Conservation (phyloP, 176 grass and related monocot species). For the Lolium perenne region DNA sequence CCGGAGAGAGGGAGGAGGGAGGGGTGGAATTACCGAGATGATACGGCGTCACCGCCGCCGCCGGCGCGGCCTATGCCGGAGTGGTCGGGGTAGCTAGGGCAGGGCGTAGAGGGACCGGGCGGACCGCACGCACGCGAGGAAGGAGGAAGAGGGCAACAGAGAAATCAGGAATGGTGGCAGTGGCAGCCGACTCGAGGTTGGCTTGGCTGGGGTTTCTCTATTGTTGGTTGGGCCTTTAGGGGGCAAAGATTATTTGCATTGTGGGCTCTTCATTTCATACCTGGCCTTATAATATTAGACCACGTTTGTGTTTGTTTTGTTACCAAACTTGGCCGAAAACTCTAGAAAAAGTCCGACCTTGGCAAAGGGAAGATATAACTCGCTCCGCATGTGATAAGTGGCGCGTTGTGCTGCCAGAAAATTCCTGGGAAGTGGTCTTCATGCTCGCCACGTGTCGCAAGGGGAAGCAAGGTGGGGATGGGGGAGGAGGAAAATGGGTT, state of each 20-base stretch:
- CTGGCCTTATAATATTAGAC: neutral
- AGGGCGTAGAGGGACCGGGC: neutral
- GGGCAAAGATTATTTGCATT: neutral
- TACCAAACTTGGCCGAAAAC: too few species aligned
- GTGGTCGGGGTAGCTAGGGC: constrained; percentile 17
- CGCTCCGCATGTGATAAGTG: too few species aligned
- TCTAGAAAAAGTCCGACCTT: too few species aligned
- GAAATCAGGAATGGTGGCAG: constrained; percentile 14
- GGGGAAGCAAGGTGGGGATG: too few species aligned
- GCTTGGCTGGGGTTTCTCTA: neutral
- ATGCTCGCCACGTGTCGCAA: too few species aligned
- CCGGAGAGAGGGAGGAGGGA: neutral
- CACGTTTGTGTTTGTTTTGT: neutral
- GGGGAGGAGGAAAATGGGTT: too few species aligned
- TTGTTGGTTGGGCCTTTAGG: neutral
- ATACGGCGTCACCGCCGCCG: constrained; percentile 5
- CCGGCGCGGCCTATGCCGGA: neutral
- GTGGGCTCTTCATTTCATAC: neutral
- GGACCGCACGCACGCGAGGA: constrained; percentile 13
- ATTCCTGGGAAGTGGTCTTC: too few species aligned
- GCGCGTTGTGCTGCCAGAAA: too few species aligned
- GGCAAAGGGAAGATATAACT: too few species aligned
- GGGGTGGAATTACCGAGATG: constrained; percentile 13
- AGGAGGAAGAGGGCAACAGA: neutral
- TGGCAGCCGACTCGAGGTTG: neutral